These are phyloP conservation scores for Fusarium dimerum DNA, from an alignment of 2,329 filamentous ascomycete genomes.

Conservation along the genomic window DNA sequence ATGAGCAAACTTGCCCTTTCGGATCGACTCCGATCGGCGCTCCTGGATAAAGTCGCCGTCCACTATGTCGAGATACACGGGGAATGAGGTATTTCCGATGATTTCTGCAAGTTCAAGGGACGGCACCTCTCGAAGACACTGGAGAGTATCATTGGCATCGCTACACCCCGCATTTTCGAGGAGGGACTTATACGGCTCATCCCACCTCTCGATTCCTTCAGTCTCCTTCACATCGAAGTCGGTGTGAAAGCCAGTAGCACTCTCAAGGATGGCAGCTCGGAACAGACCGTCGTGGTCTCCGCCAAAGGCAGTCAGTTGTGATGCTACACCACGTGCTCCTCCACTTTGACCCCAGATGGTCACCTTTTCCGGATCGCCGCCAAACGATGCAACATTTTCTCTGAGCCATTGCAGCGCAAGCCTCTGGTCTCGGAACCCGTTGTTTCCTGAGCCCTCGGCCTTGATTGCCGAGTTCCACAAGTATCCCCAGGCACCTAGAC, in stretches of 20 bases:
- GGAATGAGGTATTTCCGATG: conserved; percentile 11
- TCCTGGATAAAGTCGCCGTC: conserved; percentile 14
- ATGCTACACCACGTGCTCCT: conserved; percentile 13
- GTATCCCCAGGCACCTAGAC: conserved; percentile 16
- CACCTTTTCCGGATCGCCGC: conserved; percentile 12
- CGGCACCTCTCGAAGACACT: conserved; percentile 15
- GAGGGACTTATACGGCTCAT: conserved; percentile 8
- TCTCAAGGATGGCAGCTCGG: conserved; percentile 18
- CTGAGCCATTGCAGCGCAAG: conserved; percentile 16
- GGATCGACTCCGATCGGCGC: conserved; percentile 9
- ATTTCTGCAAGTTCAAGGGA: conserved; percentile 10
- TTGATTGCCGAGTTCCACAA: conserved; percentile 12
- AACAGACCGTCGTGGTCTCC: conserved; percentile 10
- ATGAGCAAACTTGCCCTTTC: conserved; percentile 9
- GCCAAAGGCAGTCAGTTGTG: conserved; percentile 15
- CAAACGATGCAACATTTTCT: conserved; percentile 16
- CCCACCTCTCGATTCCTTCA: background rate
- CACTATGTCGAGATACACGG: conserved; percentile 13
- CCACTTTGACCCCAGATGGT: conserved; percentile 21
- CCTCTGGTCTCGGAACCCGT: conserved; percentile 18
- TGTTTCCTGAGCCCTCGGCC: conserved; percentile 8
- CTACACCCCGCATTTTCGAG: background rate
- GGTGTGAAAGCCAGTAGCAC: conserved; percentile 15
- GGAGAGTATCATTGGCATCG: background rate
- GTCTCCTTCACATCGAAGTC: conserved; percentile 6